Evolutionary conservation across 176 grass and related monocot species (phyloP), one percentile per base, ranked within the genome.

Genomic region (Oryza coarctata): DNA sequence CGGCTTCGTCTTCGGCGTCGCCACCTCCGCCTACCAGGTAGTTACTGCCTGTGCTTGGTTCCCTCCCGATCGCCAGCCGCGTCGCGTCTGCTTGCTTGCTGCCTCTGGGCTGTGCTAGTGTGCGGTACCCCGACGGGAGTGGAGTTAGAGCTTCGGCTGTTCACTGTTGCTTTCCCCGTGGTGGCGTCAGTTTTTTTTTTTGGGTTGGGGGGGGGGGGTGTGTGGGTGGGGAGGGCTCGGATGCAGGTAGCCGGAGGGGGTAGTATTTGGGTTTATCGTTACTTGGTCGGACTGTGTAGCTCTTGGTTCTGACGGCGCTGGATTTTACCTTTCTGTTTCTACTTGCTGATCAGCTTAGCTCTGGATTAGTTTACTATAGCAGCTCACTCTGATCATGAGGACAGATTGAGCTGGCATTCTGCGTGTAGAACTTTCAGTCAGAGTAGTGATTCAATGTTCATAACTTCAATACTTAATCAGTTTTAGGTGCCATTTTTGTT

Each of bases 21-120:
- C 94, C 88, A 97, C 94, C 85, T 97, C 94, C n/a, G 91, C 88
- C 45, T 87, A 96, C 67, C 93, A 95, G 93, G 93, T 94, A 30
- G 3, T 1, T 0, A 0, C 36, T 5, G 43, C 13, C 6, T 33
- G 32, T 36, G 35, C 35, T 6, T 5, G 35, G 4, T 12, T 9
- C 39, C 39, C 9, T 41, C 39, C 39, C 39, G 39, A 41, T 41
- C 9, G 39, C 39, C 39, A 41, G 39, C 39, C 36, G 44, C 44
- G 40, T 43, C 9, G 40, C 40, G 1, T 41, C 39, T 13, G 31
- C 31, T 32, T 50, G 58, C 35, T 35, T 33, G 68, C 0, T 35
- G 49, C 34, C 13, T 60, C 34, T 58, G 29, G 17, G 31, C 72
- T n/a, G 64, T 65, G 10, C 36, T 39, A 39, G 36, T 39, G 36